These are phyloP conservation scores for Hemisphaericaspora lyxosophila DNA, from an alignment of 1,139 yeast species.

Conservation along the genomic window DNA sequence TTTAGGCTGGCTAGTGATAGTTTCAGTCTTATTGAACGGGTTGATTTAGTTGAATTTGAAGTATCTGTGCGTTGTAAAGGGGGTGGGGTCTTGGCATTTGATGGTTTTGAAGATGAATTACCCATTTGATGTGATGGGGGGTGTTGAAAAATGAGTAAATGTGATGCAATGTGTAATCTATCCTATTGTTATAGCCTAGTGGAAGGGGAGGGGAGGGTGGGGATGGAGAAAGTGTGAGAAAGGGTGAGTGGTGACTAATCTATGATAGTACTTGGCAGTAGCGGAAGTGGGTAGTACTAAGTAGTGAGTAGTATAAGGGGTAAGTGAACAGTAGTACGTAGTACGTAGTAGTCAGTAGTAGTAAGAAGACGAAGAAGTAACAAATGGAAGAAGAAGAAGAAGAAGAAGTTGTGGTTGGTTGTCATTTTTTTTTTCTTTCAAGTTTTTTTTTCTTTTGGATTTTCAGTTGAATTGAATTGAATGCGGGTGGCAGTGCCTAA, in stretches of 20 bases:
- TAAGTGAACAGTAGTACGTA: too few species aligned
- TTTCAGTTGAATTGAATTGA: too few species aligned
- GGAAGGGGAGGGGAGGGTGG: too few species aligned
- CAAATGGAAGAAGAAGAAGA: too few species aligned
- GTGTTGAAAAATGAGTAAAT: background rate
- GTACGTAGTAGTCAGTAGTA: background rate
- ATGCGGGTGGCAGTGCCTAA: too few species aligned
- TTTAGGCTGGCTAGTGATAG: conserved; percentile 27
- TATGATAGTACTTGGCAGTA: too few species aligned
- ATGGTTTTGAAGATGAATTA: conserved; percentile 41
- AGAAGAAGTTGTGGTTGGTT: too few species aligned
- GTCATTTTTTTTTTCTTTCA: too few species aligned
- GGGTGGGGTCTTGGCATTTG: conserved; percentile 22
- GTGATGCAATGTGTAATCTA: background rate
- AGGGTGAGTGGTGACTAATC: too few species aligned
- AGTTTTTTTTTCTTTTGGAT: too few species aligned
- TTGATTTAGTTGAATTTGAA: conserved; percentile 49
- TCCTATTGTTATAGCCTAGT: too few species aligned
- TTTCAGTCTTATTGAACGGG: conserved; percentile 48
- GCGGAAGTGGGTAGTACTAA: background rate
- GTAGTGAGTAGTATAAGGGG: background rate
- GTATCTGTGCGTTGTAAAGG: conserved; percentile 57
- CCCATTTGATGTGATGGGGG: conserved; percentile 32
- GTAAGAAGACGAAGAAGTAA: background rate
- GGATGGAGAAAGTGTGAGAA: too few species aligned